phyloP scores from a whole-genome alignment of 208 protist genomes.

The Phytomonas sp. region DNA sequence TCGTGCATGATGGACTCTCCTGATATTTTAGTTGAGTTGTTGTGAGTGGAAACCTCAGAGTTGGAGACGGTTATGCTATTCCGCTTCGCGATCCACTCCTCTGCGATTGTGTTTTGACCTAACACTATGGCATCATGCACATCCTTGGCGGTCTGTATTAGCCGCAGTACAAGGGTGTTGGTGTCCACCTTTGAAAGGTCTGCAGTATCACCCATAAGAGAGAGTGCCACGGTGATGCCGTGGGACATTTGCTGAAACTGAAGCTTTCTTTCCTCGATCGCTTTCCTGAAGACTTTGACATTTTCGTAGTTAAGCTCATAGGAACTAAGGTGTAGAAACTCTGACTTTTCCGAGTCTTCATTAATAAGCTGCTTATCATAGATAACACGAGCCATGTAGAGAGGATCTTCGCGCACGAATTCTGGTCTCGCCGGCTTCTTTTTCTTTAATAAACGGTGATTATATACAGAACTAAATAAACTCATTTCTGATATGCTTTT shows the following conservation, averaged over 20 bases:
- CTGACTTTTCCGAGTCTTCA: neutral
- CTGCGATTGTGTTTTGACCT: neutral
- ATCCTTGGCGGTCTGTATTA: constrained; percentile 26
- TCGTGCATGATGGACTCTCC: neutral
- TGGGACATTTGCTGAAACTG: constrained; percentile 20
- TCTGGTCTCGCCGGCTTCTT: neutral
- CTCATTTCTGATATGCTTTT: neutral
- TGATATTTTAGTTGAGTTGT: neutral
- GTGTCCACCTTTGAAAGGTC: constrained; percentile 12
- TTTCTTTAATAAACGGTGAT: neutral
- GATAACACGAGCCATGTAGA: neutral
- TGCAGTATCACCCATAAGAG: constrained; percentile 15
- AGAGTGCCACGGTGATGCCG: constrained; percentile 18
- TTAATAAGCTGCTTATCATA: neutral
- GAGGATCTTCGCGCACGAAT: neutral
- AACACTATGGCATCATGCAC: constrained; percentile 25
- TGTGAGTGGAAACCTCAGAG: neutral
- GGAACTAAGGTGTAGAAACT: neutral
- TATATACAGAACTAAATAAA: neutral
- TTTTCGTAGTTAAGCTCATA: neutral
- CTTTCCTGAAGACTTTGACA: constrained; percentile 6
- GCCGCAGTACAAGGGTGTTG: constrained; percentile 19
- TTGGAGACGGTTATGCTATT: neutral
- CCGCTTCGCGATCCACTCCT: neutral
- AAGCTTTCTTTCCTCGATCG: constrained; percentile 6